Evolutionary conservation across 768 basidiomycete genomes (phyloP).

Genomic region (Russula sp.): DNA sequence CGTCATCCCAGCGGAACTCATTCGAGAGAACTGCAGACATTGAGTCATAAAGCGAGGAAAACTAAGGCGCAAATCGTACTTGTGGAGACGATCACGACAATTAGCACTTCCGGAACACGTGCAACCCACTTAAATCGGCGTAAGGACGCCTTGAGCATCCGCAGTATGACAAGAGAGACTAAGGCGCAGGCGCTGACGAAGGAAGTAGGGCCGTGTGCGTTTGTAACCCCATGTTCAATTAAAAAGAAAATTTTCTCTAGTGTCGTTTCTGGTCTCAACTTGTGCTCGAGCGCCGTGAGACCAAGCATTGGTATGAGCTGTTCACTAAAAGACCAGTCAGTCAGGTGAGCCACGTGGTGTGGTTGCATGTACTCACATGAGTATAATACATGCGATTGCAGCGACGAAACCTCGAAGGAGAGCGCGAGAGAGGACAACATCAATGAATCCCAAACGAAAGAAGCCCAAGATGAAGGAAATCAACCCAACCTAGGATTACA

Average conservation of each 20-base stretch:
- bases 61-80: slow-evolving; percentile 39
- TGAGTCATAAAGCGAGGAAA: not conserved
- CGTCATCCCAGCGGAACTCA: slow-evolving; percentile 63
- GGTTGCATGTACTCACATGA: slow-evolving; percentile 50
- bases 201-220: slow-evolving; percentile 62
- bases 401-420: slow-evolving; percentile 83
- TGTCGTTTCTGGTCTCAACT: slow-evolving; percentile 57
- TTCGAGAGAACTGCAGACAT: slow-evolving; percentile 54
- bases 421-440: slow-evolving; percentile 87
- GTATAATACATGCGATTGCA: slow-evolving; percentile 79
- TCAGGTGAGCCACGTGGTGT: not conserved
- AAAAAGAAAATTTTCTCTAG: slow-evolving; percentile 77
- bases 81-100: slow-evolving; percentile 81
- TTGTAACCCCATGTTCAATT: slow-evolving; percentile 46
- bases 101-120: slow-evolving; percentile 83
- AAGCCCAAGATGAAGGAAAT: slow-evolving; percentile 84
- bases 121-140: slow-evolving; percentile 53
- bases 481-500: slow-evolving; percentile 56
- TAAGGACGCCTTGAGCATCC: slow-evolving; percentile 53
- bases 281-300: slow-evolving; percentile 49
- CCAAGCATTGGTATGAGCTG: slow-evolving; percentile 91
- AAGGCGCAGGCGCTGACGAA: slow-evolving; percentile 71
- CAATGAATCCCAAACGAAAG: slow-evolving; percentile 86
- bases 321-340: slow-evolving; percentile 42
- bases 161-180: slow-evolving; percentile 53